Evolutionary conservation across 192 early-diverging fungal species (phyloP), one percentile per base, ranked within the genome.

Genomic region (Entomortierella chlamydospora): DNA sequence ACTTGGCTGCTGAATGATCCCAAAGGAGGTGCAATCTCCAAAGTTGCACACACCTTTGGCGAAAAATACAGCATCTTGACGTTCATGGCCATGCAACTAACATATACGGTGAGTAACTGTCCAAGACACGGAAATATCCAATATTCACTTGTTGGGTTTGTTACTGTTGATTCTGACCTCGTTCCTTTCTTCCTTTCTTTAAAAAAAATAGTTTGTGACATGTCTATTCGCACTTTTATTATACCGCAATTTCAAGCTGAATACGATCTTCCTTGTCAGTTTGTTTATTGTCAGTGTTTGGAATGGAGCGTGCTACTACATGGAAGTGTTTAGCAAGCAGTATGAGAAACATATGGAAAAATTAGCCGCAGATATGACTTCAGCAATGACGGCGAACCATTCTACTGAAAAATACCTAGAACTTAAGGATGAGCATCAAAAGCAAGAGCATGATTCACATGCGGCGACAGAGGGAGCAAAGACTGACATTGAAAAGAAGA

Each of bases 251-350:
- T 88, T 87, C 70, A 85, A 72, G 66, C 55, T 88, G 22, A 85
- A 92, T 52, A 88, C 89, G 11, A 61, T 56, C 0, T 87, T 88
- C 33, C 64, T 92, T 18, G 77, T 89, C 8, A 37, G 69, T 12
- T 77, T 87, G 70, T 83, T 91, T 61, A 77, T 72, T 30, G 82
- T 85, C 33, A 87, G 87, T 59, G 88, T 89, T 11, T 91, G 84
- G 83, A 92, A 92, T 52, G 91, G 91, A 4, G 89, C 90, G 4
- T 82, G 82, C 45, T 92, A 90, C 49, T 92, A 92, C 79, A 89
- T 92, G 76, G 91, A 92, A 41, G 89, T 92, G 0, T 92, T 92
- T 66, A 85, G 83, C 43, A 82, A 83, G 50, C 78, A 86, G 41
- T 92, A 92, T 49, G 76, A 79, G 53, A 59, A 59, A 39, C 76